Conservation (phyloP, 2,329 filamentous ascomycete species). For the Beauveria rudraprayagi region DNA sequence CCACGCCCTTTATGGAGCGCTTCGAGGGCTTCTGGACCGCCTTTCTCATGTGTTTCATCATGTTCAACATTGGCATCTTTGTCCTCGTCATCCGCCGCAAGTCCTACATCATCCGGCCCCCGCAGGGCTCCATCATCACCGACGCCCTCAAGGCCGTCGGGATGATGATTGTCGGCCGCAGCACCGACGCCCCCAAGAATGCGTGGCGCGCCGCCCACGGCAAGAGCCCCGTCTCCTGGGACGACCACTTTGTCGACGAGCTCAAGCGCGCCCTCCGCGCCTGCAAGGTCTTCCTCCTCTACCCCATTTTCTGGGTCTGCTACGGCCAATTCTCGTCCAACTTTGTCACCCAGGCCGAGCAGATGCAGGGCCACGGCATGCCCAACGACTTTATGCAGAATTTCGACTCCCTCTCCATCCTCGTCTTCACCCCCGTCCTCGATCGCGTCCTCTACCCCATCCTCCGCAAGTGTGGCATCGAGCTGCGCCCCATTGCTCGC, state of each 20-base stretch:
- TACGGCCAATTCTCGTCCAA: conserved; percentile 63
- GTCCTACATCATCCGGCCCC: conserved; percentile 42
- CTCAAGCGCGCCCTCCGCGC: conserved; percentile 58
- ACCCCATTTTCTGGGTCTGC: conserved; percentile 59
- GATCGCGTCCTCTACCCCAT: conserved; percentile 55
- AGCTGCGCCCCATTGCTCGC: conserved; percentile 57
- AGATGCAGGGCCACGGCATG: conserved; percentile 54
- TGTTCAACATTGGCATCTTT: conserved; percentile 53
- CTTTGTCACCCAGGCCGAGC: conserved; percentile 53
- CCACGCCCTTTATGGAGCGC: conserved; percentile 60
- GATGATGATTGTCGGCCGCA: conserved; percentile 33
- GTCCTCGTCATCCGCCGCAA: conserved; percentile 41
- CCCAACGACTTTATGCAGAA: conserved; percentile 65
- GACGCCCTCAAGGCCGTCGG: conserved; percentile 49
- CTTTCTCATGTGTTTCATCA: conserved; percentile 47
- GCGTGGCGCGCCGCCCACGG: conserved; percentile 50
- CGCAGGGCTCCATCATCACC: conserved; percentile 55
- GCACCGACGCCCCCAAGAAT: conserved; percentile 56
- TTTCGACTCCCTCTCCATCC: conserved; percentile 57
- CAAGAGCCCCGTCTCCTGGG: conserved; percentile 45
- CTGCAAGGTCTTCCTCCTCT: conserved; percentile 63
- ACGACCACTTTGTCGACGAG: conserved; percentile 65
- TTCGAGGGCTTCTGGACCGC: conserved; percentile 61
- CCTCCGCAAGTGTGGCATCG: conserved; percentile 48
- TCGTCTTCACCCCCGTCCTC: conserved; percentile 58